These are phyloP conservation scores for Gossypium lobatum DNA, from an alignment of 441 rosid genomes.

Conservation along the genomic window DNA sequence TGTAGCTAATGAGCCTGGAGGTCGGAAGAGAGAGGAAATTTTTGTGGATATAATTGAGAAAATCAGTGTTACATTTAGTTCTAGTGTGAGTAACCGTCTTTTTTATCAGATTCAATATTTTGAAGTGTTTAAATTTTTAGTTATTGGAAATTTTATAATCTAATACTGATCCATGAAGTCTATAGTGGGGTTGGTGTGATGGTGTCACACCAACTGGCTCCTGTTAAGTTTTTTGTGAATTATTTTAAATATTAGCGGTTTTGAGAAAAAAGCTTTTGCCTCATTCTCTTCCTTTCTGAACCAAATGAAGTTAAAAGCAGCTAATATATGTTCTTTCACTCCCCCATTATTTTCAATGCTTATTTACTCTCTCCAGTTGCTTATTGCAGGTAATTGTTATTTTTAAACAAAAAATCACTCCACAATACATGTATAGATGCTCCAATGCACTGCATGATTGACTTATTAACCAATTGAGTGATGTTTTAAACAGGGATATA, in stretches of 20 bases:
- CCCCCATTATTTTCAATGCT: neutral
- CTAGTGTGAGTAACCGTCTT: constrained; percentile 59
- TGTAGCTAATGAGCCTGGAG: constrained; percentile 93
- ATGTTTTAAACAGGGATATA: constrained; percentile 66
- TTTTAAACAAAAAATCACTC: neutral
- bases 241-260: neutral
- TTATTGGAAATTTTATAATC: neutral
- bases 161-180: neutral
- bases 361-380: neutral
- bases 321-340: neutral
- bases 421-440: neutral
- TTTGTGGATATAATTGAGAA: constrained; percentile 96
- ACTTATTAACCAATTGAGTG: neutral
- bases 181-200: neutral
- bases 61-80: constrained; percentile 95
- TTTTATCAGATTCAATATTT: neutral
- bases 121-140: constrained; percentile 3
- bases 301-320: neutral
- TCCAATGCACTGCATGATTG: neutral
- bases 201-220: neutral
- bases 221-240: neutral
- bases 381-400: too few species aligned
- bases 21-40: constrained; percentile 92
- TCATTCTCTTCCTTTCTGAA: neutral
- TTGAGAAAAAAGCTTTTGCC: too few species aligned